Conservation (phyloP, 169 alveolate genomes). For the Blepharisma undulans region DNA sequence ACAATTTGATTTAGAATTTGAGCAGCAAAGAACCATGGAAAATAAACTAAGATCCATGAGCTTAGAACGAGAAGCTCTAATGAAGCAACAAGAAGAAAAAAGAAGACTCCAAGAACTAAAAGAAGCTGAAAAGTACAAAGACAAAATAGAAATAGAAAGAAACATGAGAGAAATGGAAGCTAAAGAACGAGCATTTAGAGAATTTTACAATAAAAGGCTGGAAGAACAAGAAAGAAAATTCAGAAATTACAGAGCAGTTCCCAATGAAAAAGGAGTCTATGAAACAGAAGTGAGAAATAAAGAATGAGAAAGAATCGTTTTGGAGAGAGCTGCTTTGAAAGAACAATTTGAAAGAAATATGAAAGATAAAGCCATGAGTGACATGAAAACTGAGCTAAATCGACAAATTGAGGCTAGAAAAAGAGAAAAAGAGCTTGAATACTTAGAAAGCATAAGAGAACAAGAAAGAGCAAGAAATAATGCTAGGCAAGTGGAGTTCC, state of each 20-base stretch:
- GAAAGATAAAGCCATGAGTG: neutral
- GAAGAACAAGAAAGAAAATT: neutral
- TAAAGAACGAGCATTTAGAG: neutral
- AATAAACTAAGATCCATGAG: neutral
- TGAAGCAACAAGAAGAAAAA: neutral
- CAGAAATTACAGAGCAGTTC: neutral
- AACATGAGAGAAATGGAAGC: constrained; percentile 25
- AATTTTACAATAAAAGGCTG: neutral
- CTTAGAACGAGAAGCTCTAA: neutral
- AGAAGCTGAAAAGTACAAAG: constrained; percentile 33
- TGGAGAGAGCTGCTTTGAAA: neutral
- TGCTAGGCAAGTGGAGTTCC: neutral
- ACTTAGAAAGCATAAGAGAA: neutral
- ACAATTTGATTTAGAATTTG: neutral
- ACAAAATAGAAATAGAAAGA: neutral
- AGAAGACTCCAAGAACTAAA: neutral
- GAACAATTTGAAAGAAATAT: constrained; percentile 15
- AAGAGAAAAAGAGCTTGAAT: constrained; percentile 1
- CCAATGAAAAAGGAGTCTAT: neutral
- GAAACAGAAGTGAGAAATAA: neutral
- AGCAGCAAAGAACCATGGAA: neutral
- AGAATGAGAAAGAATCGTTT: neutral
- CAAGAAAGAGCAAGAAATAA: neutral
- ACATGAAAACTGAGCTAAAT: neutral
- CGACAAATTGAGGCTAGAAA: neutral